A percentile compares a stretch with the other conserved stretches of the same genome.
phyloP scores from a whole-genome alignment of 441 rosid species.

The Capsella rubella region DNA sequence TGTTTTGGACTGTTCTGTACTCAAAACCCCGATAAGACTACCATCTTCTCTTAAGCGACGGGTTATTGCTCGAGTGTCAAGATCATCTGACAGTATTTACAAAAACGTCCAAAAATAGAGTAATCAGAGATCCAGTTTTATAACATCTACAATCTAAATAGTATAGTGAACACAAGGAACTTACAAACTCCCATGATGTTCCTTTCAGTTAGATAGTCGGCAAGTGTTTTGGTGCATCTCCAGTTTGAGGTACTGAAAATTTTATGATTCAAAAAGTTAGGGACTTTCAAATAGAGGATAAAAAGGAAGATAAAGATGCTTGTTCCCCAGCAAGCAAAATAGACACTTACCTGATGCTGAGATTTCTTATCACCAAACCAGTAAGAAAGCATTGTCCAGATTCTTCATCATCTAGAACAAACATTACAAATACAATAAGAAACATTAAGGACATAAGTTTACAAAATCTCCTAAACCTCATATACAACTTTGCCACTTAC shows the following conservation, averaged over 20 bases:
- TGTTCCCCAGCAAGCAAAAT: background rate
- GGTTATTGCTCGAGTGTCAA: conserved; percentile 94
- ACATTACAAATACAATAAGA: conserved; percentile 30
- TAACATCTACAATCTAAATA: background rate
- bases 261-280: background rate
- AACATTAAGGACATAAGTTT: background rate
- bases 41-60: conserved; percentile 92
- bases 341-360: conserved; percentile 63
- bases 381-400: conserved; percentile 83
- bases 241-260: conserved; percentile 82
- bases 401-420: conserved; percentile 84
- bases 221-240: conserved; percentile 81
- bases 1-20: conserved; percentile 76
- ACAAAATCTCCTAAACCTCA: background rate
- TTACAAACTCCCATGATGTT: conserved; percentile 81
- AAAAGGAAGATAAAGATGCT: background rate
- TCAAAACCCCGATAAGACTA: conserved; percentile 87
- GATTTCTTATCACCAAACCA: conserved; percentile 86
- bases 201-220: conserved; percentile 82
- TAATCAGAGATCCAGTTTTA: conserved; percentile 17
- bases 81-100: conserved; percentile 64
- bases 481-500: conserved; percentile 48
- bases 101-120: conserved; percentile 2
- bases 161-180: background rate
- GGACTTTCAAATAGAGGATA: conserved; percentile 8